Conservation (phyloP, 345 rosid genomes). For the Kernera saxatilis region DNA sequence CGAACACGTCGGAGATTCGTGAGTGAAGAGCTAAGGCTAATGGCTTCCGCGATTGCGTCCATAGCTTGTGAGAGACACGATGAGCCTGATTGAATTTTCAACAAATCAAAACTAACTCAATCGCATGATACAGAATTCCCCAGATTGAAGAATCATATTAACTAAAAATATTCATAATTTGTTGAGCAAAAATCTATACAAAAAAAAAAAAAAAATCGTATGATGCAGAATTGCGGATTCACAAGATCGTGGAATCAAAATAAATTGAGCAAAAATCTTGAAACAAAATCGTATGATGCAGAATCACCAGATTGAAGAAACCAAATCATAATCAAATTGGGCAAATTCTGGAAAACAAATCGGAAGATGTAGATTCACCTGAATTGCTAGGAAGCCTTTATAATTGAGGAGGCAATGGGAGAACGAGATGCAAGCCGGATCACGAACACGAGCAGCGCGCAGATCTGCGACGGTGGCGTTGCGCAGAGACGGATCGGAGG, state of each 20-base stretch:
- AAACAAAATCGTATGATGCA: neutral
- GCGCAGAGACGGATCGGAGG: constrained; percentile 63
- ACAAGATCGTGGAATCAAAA: neutral
- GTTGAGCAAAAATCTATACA: neutral
- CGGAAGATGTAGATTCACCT: constrained; percentile 39
- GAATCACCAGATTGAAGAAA: neutral
- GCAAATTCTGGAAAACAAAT: neutral
- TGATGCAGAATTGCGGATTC: neutral
- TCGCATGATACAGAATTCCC: no score
- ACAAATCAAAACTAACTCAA: neutral
- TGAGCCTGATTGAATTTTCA: constrained; percentile 54
- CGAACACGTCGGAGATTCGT: constrained; percentile 86
- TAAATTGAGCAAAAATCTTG: neutral
- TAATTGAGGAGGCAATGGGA: constrained; percentile 96
- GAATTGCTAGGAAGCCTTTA: constrained; percentile 93
- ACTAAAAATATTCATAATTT: neutral
- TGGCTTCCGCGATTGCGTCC: constrained; percentile 71
- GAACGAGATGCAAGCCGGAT: constrained; percentile 94
- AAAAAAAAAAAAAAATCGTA: neutral
- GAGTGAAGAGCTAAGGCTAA: constrained; percentile 89
- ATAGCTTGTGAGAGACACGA: constrained; percentile 79
- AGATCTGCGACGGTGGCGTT: constrained; percentile 94
- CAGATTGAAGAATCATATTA: neutral
- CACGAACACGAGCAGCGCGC: constrained; percentile 77
- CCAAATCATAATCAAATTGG: neutral